Conservation (phyloP, 192 early-diverging fungal species). For the Backusella liffmaniae region DNA sequence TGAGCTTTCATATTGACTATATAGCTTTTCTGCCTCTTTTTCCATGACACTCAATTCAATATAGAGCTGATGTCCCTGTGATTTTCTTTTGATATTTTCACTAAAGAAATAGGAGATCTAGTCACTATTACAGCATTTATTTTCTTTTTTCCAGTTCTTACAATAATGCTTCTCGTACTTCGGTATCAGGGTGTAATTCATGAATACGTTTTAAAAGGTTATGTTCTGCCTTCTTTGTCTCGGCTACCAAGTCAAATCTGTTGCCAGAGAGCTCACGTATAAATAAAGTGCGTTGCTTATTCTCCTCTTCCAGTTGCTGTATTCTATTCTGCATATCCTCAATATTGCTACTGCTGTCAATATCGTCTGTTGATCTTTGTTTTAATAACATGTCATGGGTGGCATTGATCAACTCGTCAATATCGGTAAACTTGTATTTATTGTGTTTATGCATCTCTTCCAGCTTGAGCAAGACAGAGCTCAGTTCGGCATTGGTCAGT, state of each 20-base stretch:
- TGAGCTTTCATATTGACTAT: background rate
- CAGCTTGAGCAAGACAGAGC: background rate
- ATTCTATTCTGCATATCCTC: background rate
- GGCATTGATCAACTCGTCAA: background rate
- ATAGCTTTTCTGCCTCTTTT: background rate
- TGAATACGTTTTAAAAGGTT: background rate
- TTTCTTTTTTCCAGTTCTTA: background rate
- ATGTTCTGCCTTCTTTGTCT: background rate
- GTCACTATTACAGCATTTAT: background rate
- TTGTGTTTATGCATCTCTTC: background rate
- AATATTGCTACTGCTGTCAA: background rate
- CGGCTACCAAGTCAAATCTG: background rate
- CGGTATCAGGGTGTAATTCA: background rate
- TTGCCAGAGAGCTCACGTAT: background rate
- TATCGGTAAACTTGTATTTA: background rate
- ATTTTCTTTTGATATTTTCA: background rate
- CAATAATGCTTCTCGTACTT: background rate
- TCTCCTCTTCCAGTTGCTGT: background rate
- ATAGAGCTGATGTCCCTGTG: background rate
- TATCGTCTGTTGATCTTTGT: background rate
- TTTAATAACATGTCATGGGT: no score
- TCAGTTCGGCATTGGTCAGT: background rate
- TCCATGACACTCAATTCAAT: background rate
- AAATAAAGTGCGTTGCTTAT: background rate
- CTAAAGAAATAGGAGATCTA: background rate